These are phyloP conservation scores for Gossypioides kirkii DNA, from an alignment of 345 rosid species.

Conservation along the genomic window DNA sequence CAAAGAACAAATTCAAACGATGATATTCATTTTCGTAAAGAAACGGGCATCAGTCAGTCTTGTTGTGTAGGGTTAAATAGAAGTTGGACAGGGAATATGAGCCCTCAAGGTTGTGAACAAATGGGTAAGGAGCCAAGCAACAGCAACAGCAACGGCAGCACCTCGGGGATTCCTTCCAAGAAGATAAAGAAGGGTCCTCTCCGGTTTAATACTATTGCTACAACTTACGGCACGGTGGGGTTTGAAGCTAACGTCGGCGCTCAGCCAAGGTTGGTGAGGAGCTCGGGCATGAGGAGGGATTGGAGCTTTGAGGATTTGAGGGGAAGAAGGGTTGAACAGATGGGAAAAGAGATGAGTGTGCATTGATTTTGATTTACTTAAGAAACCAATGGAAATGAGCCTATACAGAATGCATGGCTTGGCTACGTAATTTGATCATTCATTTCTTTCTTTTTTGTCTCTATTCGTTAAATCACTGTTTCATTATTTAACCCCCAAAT, in stretches of 20 bases:
- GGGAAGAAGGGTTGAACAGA: conserved; percentile 8
- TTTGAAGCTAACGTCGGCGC: conserved; percentile 22
- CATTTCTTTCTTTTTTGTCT: neutral
- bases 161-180: conserved; percentile 11
- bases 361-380: neutral
- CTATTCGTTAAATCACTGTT: neutral
- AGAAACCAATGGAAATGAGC: neutral
- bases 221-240: conserved; percentile 15
- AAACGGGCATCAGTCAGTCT: neutral
- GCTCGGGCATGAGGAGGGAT: conserved; percentile 83
- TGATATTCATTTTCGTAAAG: conserved; percentile 9
- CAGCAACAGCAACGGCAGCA: no score
- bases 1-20: conserved; percentile 31
- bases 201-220: conserved; percentile 26
- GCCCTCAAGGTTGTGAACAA: conserved; percentile 22
- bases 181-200: conserved; percentile 38
- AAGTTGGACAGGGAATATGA: conserved; percentile 44
- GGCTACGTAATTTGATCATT: neutral
- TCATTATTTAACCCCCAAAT: neutral
- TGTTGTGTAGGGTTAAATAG: conserved; percentile 22
- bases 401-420: neutral
- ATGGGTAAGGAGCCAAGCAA: conserved; percentile 22
- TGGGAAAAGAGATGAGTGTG: neutral
- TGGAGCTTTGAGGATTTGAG: conserved; percentile 92
- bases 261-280: conserved; percentile 64